Conservation (phyloP, 805 yeast species). For the Pichia rugopelliculosa region DNA sequence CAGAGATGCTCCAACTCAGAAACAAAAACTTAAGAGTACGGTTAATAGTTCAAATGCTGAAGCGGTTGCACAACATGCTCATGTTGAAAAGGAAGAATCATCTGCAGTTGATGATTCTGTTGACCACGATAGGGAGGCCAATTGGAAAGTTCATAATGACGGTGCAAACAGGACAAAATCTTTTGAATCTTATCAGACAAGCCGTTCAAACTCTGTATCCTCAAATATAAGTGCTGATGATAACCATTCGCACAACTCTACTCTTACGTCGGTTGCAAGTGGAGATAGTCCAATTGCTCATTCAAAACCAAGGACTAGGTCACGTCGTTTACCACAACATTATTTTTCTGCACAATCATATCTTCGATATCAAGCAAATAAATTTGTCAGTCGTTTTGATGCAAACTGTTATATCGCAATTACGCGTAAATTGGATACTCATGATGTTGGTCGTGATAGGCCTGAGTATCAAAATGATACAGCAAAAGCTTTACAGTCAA, state of each 20-base stretch:
- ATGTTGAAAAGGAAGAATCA: constrained; percentile 15
- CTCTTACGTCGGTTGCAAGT: constrained; percentile 4
- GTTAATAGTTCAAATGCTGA: constrained; percentile 2
- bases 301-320: constrained; percentile 32
- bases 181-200: constrained; percentile 23
- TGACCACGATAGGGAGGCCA: constrained; percentile 47
- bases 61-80: background rate
- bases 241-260: constrained; percentile 1
- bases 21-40: constrained; percentile 20
- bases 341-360: constrained; percentile 94
- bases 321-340: constrained; percentile 39
- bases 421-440: constrained; percentile 90
- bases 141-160: constrained; percentile 84
- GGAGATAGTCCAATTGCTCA: constrained; percentile 9
- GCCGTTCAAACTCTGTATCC: constrained; percentile 25
- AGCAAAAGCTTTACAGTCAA: constrained; percentile 47
- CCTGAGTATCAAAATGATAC: constrained; percentile 31
- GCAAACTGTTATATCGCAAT: constrained; percentile 95
- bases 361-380: constrained; percentile 87
- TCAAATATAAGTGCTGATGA: constrained; percentile 16
- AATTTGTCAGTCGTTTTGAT: constrained; percentile 84
- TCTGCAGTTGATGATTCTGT: constrained; percentile 14
- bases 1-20: constrained; percentile 53
- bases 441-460: constrained; percentile 82
- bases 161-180: constrained; percentile 38